Evolutionary conservation across 768 basidiomycete species (phyloP).

Genomic region (Agrocybe chaxingu): DNA sequence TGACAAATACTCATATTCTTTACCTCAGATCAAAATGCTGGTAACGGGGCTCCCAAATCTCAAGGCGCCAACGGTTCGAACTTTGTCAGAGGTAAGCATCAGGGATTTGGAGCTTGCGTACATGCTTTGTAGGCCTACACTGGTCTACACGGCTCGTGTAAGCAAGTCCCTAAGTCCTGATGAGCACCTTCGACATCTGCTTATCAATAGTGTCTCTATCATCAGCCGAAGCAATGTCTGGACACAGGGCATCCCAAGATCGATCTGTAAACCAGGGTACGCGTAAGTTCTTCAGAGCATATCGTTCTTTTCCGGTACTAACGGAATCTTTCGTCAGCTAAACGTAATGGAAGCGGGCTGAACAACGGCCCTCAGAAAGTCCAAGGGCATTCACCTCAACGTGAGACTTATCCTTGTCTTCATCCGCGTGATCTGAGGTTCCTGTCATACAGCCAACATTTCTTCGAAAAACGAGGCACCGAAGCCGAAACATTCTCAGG

Average conservation of each 20-base stretch:
- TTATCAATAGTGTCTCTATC: slow-evolving; percentile 10
- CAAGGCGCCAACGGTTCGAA: slow-evolving; percentile 11
- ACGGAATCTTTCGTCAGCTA: slow-evolving; percentile 11
- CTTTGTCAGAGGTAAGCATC: slow-evolving; percentile 14
- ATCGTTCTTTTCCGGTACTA: slow-evolving; percentile 9
- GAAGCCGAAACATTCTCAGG: slow-evolving; percentile 13
- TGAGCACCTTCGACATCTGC: slow-evolving; percentile 11
- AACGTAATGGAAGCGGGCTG: slow-evolving; percentile 12
- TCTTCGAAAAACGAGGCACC: slow-evolving; percentile 11
- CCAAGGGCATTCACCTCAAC: slow-evolving; percentile 10
- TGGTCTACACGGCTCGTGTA: slow-evolving; percentile 11
- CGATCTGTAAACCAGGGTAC: slow-evolving; percentile 13
- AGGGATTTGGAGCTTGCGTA: slow-evolving; percentile 13
- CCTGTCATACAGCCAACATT: slow-evolving; percentile 12
- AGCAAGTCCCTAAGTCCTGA: slow-evolving; percentile 12
- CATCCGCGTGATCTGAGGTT: slow-evolving; percentile 10
- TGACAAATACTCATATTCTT: slow-evolving; percentile 9
- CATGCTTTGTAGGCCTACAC: slow-evolving; percentile 13
- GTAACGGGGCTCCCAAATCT: slow-evolving; percentile 10
- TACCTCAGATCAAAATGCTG: slow-evolving; percentile 10
- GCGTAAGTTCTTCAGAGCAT: slow-evolving; percentile 11
- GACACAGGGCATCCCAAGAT: slow-evolving; percentile 11
- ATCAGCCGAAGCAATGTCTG: slow-evolving; percentile 10
- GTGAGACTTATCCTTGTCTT: slow-evolving; percentile 11
- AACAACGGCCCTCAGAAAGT: slow-evolving; percentile 11